Evolutionary conservation across 495 filamentous ascomycete genomes (phyloP).

Genomic region (Aspergillus bridgeri): DNA sequence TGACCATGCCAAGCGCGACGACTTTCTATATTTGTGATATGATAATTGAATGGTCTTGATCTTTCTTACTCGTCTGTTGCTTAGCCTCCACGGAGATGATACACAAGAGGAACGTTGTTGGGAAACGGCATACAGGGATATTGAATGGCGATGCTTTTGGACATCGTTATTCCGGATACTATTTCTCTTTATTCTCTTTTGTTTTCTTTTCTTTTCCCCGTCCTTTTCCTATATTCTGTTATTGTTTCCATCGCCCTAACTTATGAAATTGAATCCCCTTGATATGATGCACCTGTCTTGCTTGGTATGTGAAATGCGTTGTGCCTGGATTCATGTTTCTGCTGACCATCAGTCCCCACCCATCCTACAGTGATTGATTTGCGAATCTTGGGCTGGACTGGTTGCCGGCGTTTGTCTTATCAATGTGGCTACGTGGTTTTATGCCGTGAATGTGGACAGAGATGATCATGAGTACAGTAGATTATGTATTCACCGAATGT

Average conservation of each 20-base stretch:
- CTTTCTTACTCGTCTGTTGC: slow-evolving; percentile 40
- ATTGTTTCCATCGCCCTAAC: background rate
- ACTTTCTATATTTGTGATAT: slow-evolving; percentile 41
- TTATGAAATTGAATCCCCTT: slow-evolving; percentile 10
- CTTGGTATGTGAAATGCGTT: background rate
- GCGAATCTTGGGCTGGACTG: background rate
- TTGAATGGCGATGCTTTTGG: slow-evolving; percentile 25
- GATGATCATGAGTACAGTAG: background rate
- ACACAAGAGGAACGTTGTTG: slow-evolving; percentile 39
- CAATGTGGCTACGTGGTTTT: background rate
- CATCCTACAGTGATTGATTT: background rate
- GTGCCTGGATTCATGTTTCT: background rate
- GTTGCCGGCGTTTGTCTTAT: background rate
- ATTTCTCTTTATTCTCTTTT: slow-evolving; percentile 17
- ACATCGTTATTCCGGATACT: slow-evolving; percentile 17
- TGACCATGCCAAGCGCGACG: slow-evolving; percentile 36
- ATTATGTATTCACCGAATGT: too few relatives aligned
- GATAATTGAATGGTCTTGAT: slow-evolving; percentile 42
- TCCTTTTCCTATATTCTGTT: background rate
- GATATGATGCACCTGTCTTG: background rate
- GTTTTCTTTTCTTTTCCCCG: slow-evolving; percentile 17
- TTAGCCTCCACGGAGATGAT: slow-evolving; percentile 38
- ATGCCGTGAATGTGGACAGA: background rate
- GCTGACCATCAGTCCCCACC: background rate
- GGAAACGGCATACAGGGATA: slow-evolving; percentile 27